A percentile compares a stretch with the other conserved stretches of the same genome.
Conservation (phyloP, 2,329 filamentous ascomycete species). For the Fusarium ambrosium region DNA sequence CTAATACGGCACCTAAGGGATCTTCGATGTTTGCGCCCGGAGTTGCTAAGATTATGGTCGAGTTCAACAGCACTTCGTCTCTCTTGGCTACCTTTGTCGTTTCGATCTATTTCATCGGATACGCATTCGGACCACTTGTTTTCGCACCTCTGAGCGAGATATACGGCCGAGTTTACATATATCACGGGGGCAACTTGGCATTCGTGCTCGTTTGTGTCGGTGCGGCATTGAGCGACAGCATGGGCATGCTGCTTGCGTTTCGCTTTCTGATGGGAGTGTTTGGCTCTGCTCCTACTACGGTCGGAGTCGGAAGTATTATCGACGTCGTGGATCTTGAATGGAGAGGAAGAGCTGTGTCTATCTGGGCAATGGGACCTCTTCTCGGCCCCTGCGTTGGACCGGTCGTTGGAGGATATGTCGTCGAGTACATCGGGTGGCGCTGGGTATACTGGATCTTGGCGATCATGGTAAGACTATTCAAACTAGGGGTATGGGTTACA, state of each 20-base stretch:
- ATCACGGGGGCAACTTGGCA: neutral
- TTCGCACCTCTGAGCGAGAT: neutral
- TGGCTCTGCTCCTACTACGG: neutral
- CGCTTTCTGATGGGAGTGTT: neutral
- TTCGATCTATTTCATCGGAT: neutral
- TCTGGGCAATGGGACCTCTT: slow-evolving; percentile 1
- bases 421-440: neutral
- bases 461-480: neutral
- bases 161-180: neutral
- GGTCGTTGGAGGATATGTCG: neutral
- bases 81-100: neutral
- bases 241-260: neutral
- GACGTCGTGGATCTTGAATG: neutral
- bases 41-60: neutral
- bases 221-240: neutral
- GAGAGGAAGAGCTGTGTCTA: neutral
- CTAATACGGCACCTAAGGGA: neutral
- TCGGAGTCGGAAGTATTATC: neutral
- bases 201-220: neutral
- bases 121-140: neutral
- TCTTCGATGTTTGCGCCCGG: neutral
- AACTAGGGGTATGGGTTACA: neutral
- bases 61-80: neutral
- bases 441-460: neutral
- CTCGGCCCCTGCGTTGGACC: neutral